Evolutionary conservation across 768 basidiomycete genomes (phyloP).

Genomic region (Termitomyces eurrhizus): DNA sequence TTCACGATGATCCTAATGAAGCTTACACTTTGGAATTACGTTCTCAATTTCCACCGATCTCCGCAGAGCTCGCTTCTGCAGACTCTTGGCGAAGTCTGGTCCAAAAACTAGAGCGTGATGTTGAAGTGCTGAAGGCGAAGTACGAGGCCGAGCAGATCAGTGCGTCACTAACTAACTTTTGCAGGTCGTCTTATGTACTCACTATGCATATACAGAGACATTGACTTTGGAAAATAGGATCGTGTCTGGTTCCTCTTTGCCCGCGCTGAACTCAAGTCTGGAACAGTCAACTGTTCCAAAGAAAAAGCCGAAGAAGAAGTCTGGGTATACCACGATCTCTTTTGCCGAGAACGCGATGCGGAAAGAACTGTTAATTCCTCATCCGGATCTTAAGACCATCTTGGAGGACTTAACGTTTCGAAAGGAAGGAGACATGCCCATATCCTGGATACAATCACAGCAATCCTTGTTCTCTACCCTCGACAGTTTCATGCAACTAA

Average conservation of each 20-base stretch:
- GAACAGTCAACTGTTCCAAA: conserved; percentile 13
- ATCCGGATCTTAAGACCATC: conserved; percentile 13
- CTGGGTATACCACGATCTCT: not conserved
- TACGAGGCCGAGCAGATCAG: conserved; percentile 40
- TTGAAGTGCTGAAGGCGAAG: conserved; percentile 31
- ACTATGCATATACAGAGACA: conserved; percentile 8
- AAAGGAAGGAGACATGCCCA: conserved; percentile 5
- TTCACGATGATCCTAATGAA: conserved; percentile 14
- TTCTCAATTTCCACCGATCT: conserved; percentile 27
- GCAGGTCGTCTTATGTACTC: conserved; percentile 12
- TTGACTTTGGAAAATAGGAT: conserved; percentile 22
- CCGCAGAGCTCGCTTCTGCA: conserved; percentile 19
- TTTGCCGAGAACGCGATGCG: conserved; percentile 10
- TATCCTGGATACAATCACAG: conserved; percentile 4
- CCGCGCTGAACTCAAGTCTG: conserved; percentile 11
- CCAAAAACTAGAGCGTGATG: conserved; percentile 37
- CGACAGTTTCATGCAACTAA: conserved; percentile 27
- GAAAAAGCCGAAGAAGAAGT: conserved; percentile 19
- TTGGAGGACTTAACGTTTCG: conserved; percentile 15
- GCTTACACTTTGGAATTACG: conserved; percentile 44
- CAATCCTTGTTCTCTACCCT: conserved; percentile 24
- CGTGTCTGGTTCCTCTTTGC: conserved; percentile 9
- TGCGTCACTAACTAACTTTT: conserved; percentile 15
- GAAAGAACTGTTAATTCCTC: conserved; percentile 6
- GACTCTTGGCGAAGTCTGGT: conserved; percentile 38